Evolutionary conservation across 495 filamentous ascomycete species (phyloP).

Genomic region (Talaromyces borbonicus): DNA sequence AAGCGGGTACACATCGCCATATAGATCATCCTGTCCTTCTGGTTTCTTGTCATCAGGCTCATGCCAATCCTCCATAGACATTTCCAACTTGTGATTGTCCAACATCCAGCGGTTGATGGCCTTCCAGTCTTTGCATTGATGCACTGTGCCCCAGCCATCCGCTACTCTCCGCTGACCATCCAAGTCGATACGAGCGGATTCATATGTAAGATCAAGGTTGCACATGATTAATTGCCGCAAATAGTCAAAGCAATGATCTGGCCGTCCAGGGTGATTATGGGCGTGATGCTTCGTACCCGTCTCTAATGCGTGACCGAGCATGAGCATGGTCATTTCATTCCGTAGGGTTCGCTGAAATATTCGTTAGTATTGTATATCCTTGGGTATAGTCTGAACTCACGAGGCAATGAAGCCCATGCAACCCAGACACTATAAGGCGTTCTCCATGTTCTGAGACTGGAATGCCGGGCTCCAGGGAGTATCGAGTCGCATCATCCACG

Average conservation of each 20-base stretch:
- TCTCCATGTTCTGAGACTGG: neutral
- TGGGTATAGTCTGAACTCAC: neutral
- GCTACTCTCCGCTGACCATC: neutral
- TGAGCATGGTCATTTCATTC: slow-evolving; percentile 3
- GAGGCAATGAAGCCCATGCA: neutral
- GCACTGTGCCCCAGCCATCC: neutral
- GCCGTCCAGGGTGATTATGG: neutral
- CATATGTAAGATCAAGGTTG: neutral
- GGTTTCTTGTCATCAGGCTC: neutral
- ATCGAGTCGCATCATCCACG: neutral
- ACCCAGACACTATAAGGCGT: neutral
- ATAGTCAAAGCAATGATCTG: slow-evolving; percentile 3
- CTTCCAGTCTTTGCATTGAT: slow-evolving; percentile 1
- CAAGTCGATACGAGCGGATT: neutral
- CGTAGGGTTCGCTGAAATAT: neutral
- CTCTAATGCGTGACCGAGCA: neutral
- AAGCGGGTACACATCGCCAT: neutral
- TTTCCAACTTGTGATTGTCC: neutral
- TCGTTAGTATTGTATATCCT: no score
- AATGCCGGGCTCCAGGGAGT: neutral
- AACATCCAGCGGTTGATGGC: slow-evolving; percentile 1
- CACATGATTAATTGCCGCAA: neutral
- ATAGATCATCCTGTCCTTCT: slow-evolving; percentile 1
- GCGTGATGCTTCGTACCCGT: neutral
- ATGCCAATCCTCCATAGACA: slow-evolving; percentile 3